These are phyloP conservation scores for Lepidium africanum DNA, from an alignment of 345 rosid genomes.

Conservation along the genomic window DNA sequence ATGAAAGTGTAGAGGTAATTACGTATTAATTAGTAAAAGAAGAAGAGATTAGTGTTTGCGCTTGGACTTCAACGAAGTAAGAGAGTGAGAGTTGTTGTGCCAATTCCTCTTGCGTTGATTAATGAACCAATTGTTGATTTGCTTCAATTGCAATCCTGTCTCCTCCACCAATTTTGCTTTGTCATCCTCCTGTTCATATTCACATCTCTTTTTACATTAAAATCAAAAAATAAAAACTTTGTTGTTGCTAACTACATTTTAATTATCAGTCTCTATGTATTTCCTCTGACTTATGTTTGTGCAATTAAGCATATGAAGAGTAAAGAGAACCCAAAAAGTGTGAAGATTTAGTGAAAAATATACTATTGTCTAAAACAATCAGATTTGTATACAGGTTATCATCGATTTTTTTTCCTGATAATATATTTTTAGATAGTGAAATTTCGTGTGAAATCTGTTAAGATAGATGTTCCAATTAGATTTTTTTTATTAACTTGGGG, in stretches of 20 bases:
- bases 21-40: not conserved
- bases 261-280: not conserved
- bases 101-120: slow-evolving; percentile 97
- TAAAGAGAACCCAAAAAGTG: not conserved
- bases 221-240: not conserved
- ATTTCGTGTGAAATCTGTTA: too few species aligned
- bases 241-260: not conserved
- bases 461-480: too few species aligned
- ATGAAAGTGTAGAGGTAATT: not conserved
- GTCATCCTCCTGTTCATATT: slow-evolving; percentile 79
- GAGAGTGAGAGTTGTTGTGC: slow-evolving; percentile 93
- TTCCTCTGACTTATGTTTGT: not conserved
- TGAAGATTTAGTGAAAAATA: not conserved
- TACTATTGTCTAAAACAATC: not conserved
- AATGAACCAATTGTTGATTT: slow-evolving; percentile 98
- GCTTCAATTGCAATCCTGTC: slow-evolving; percentile 96
- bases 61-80: slow-evolving; percentile 88
- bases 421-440: too few species aligned
- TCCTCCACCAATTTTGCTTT: slow-evolving; percentile 97
- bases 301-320: not conserved
- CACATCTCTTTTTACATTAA: not conserved
- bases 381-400: not conserved
- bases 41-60: slow-evolving; percentile 48
- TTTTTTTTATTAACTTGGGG: too few species aligned
- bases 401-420: too few species aligned